Conservation (phyloP, 2,329 filamentous ascomycete species). For the Penicillium sclerotiorum region DNA sequence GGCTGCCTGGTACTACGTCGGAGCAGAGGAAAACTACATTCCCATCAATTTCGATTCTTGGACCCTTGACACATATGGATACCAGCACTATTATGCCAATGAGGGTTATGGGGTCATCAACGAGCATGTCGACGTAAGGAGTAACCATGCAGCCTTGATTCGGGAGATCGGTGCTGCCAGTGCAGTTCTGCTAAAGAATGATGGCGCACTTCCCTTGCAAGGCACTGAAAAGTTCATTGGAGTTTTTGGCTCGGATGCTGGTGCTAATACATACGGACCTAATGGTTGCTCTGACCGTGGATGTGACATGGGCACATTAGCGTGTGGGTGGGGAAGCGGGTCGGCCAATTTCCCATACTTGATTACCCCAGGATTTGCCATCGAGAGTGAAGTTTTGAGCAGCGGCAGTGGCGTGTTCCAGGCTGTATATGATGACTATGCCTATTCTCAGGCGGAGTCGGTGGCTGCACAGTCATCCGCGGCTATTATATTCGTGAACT, state of each 20-base stretch:
- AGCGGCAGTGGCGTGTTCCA: conserved; percentile 20
- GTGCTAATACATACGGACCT: conserved; percentile 32
- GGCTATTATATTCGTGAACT: conserved; percentile 10
- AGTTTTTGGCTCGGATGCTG: conserved; percentile 54
- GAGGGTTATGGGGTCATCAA: conserved; percentile 11
- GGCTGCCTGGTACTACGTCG: conserved; percentile 49
- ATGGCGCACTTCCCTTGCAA: conserved; percentile 50
- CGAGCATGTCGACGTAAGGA: conserved; percentile 60
- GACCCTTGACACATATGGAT: conserved; percentile 30
- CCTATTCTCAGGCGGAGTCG: conserved; percentile 46
- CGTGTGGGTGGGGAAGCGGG: conserved; percentile 11
- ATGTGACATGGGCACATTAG: conserved; percentile 9
- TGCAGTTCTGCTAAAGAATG: conserved; percentile 68
- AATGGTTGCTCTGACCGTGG: conserved; percentile 12
- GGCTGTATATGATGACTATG: conserved; percentile 27
- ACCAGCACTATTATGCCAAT: conserved; percentile 8
- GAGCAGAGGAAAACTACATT: conserved; percentile 41
- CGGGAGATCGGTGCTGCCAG: conserved; percentile 74
- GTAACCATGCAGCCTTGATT: conserved; percentile 69
- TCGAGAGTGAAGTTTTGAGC: conserved; percentile 23
- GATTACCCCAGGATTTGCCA: conserved; percentile 26
- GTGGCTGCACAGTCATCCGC: conserved; percentile 72
- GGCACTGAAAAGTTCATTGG: conserved; percentile 45
- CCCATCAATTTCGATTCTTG: conserved; percentile 15
- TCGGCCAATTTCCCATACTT: conserved; percentile 21